phyloP scores from a whole-genome alignment of 2,329 filamentous ascomycete species.

The Herpotrichia juniperi region DNA sequence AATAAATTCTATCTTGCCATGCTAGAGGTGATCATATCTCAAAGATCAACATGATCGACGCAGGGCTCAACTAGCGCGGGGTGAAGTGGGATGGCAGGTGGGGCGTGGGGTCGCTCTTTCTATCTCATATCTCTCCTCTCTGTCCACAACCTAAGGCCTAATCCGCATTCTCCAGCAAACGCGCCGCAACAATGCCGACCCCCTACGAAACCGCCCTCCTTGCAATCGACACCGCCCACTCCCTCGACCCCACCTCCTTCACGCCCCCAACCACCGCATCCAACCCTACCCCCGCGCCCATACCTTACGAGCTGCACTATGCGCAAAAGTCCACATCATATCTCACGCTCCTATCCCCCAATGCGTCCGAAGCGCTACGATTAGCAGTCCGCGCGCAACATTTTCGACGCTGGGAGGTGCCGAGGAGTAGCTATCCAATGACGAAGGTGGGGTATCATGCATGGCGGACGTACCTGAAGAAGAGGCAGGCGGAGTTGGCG shows the following conservation, averaged over 20 bases:
- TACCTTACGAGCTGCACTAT: slow-evolving; percentile 84
- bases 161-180: background rate
- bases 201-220: slow-evolving; percentile 58
- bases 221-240: slow-evolving; percentile 76
- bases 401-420: slow-evolving; percentile 84
- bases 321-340: slow-evolving; percentile 79
- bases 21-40: too few relatives aligned
- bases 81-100: too few relatives aligned
- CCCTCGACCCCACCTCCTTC: slow-evolving; percentile 67
- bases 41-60: too few relatives aligned
- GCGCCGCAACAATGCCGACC: background rate
- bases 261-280: slow-evolving; percentile 26
- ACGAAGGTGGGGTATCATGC: slow-evolving; percentile 77
- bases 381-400: slow-evolving; percentile 85
- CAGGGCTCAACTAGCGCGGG: background rate
- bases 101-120: background rate
- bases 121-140: background rate
- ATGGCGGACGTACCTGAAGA: slow-evolving; percentile 79
- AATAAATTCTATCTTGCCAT: background rate
- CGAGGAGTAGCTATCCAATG: slow-evolving; percentile 73
- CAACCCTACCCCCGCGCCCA: slow-evolving; percentile 45
- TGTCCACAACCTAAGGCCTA: too few relatives aligned
- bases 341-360: slow-evolving; percentile 65
- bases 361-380: slow-evolving; percentile 69
- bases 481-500: slow-evolving; percentile 70